Conservation (phyloP, 192 early-diverging fungal species). For the Anaeromyces robustus region DNA sequence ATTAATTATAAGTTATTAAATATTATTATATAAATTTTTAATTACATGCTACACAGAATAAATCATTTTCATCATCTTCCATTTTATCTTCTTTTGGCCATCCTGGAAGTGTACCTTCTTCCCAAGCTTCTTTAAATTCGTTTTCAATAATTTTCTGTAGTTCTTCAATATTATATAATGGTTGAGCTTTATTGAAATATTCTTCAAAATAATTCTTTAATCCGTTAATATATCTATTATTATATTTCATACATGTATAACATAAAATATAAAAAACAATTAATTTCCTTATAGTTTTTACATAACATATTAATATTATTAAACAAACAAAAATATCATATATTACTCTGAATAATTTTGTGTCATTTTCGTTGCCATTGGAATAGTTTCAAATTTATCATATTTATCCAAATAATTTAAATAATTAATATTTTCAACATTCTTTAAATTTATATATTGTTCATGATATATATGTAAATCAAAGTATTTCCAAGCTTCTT, state of each 20-base stretch:
- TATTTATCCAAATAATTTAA: slow-evolving; percentile 51
- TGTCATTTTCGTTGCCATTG: neutral
- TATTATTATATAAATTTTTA: neutral
- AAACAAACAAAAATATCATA: neutral
- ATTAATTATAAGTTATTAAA: neutral
- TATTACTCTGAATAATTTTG: neutral
- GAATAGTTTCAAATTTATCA: slow-evolving; percentile 30
- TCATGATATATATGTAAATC: slow-evolving; percentile 70
- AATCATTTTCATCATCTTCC: slow-evolving; percentile 18
- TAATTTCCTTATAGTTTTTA: too few relatives aligned
- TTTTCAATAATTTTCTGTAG: slow-evolving; percentile 24
- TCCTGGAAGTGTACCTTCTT: slow-evolving; percentile 27
- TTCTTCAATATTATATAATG: slow-evolving; percentile 51
- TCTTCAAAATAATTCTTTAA: slow-evolving; percentile 53
- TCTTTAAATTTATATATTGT: slow-evolving; percentile 69
- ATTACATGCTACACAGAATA: slow-evolving; percentile 61
- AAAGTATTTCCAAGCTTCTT: slow-evolving; percentile 70
- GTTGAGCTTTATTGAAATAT: slow-evolving; percentile 57
- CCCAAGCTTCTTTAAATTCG: slow-evolving; percentile 53
- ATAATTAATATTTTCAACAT: slow-evolving; percentile 39
- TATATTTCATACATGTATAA: too few relatives aligned
- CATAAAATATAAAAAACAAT: too few relatives aligned
- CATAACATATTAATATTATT: neutral
- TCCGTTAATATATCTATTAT: slow-evolving; percentile 38
- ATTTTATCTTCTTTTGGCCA: slow-evolving; percentile 32